Evolutionary conservation across 805 yeast genomes (phyloP).

Genomic region (Kodamaea lidongshanica): DNA sequence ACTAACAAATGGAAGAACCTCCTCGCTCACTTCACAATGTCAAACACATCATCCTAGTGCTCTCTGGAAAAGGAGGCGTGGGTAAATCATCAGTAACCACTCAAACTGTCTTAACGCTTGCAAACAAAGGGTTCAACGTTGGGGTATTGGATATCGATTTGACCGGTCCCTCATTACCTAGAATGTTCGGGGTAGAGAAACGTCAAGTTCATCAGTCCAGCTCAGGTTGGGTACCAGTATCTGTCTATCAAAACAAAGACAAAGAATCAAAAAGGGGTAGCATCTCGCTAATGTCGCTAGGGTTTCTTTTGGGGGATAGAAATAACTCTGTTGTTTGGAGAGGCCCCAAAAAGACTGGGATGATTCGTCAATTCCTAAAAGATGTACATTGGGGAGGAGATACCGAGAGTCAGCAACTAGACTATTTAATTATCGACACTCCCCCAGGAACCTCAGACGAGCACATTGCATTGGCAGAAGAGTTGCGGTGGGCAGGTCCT

Average conservation of each 20-base stretch:
- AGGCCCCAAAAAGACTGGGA: slow-evolving; percentile 97
- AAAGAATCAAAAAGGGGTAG: slow-evolving; percentile 24
- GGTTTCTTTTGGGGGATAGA: slow-evolving; percentile 75
- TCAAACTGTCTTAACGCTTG: slow-evolving; percentile 81
- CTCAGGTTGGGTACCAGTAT: slow-evolving; percentile 91
- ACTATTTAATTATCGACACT: slow-evolving; percentile 83
- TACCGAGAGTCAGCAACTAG: slow-evolving; percentile 38
- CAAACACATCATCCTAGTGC: slow-evolving; percentile 70
- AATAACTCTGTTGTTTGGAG: slow-evolving; percentile 96
- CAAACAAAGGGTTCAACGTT: slow-evolving; percentile 65
- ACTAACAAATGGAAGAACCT: slow-evolving; percentile 10
- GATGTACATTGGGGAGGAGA: slow-evolving; percentile 86
- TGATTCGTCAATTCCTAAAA: slow-evolving; percentile 87
- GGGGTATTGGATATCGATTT: slow-evolving; percentile 93
- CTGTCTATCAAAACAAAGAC: slow-evolving; percentile 18
- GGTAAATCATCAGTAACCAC: slow-evolving; percentile 96
- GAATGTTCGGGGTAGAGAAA: slow-evolving; percentile 89
- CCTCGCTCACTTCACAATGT: slow-evolving; percentile 43
- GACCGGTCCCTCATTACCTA: slow-evolving; percentile 93
- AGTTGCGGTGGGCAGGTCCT: slow-evolving; percentile 61
- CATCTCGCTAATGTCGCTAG: slow-evolving; percentile 76
- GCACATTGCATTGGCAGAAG: slow-evolving; percentile 95
- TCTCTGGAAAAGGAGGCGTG: slow-evolving; percentile 96
- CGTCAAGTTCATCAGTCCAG: slow-evolving; percentile 74
- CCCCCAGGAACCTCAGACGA: slow-evolving; percentile 99